Evolutionary conservation across 495 filamentous ascomycete genomes (phyloP), one percentile per base, ranked within the genome.

Genomic region (Aspergillus hancockii): DNA sequence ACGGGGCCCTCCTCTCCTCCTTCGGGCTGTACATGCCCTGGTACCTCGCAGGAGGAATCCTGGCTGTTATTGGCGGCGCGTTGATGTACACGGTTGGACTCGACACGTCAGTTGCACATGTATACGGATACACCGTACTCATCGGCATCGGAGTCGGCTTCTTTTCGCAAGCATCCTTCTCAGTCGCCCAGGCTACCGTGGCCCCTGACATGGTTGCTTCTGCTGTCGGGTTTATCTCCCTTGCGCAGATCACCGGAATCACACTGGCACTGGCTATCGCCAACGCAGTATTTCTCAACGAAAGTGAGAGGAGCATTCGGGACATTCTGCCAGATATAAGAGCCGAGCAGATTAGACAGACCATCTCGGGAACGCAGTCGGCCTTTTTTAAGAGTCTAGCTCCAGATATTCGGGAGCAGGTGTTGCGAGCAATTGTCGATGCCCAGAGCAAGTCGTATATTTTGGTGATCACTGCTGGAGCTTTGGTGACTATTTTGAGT

Each of bases 201-300:
- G 40, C 62, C 0, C 64, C 75, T 0, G 52, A 70, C 1, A 67
- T 79, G 6, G 65, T 79, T 8, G 63, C 77, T 1, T 60, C 73
- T 34, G 81, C 76, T 1, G 70, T 85, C 9, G 79, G 75, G 13
- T 79, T 85, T 60, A 83, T 86, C 60, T 79, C 77, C 8, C 63
- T 78, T 19, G 79, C 75, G 2, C 86, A 89, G 66, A 71, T 85
- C 8, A 64, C 71, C 2, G 82, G 82, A 32, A 71, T 79, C 5
- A 77, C 79, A 2, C 75, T 88, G 32, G 69, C 79, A 0, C 74
- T 88, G 4, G 79, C 81, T 0, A 83, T 89, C 21, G 81, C 83
- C 9, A 83, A 83, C 9, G 68, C 77, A 7, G 74, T 87, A 3
- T 87, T 84, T 67, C 31, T n/a, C n/a, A n/a, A n/a, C n/a, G n/a